These are phyloP conservation scores for Rhytidiadelphus loreus DNA, from an alignment of 225 moss, liverwort and hornwort species.

Conservation along the genomic window DNA sequence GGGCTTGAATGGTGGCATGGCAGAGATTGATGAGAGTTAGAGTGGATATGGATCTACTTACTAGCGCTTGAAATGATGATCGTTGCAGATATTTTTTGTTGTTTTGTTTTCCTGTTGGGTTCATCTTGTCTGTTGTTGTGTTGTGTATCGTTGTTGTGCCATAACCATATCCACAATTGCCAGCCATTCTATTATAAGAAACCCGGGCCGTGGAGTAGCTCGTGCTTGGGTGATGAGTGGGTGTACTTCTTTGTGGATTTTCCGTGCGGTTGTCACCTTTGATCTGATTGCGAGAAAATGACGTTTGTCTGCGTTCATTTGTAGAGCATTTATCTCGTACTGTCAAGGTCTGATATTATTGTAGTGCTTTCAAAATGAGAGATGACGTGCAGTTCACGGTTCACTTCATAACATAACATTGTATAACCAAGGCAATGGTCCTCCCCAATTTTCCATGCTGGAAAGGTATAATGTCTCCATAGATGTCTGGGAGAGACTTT, in stretches of 20 bases:
- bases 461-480: too few species aligned
- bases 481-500: too few species aligned
- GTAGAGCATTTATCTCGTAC: neutral
- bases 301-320: neutral
- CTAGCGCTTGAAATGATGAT: neutral
- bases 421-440: too few species aligned
- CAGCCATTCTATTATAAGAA: neutral
- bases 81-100: neutral
- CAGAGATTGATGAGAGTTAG: neutral
- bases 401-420: too few species aligned
- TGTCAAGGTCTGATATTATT: neutral
- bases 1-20: neutral
- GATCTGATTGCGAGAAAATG: neutral
- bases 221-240: too few species aligned
- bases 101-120: neutral
- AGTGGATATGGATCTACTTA: neutral
- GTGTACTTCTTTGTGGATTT: neutral
- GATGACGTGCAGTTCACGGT: neutral
- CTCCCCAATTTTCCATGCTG: too few species aligned
- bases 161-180: neutral
- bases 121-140: neutral
- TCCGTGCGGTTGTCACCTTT: neutral
- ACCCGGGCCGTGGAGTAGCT: neutral
- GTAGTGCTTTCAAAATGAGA: neutral
- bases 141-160: neutral